phyloP scores from a whole-genome alignment of 2,329 filamentous ascomycete genomes.

The Fusarium illudens region DNA sequence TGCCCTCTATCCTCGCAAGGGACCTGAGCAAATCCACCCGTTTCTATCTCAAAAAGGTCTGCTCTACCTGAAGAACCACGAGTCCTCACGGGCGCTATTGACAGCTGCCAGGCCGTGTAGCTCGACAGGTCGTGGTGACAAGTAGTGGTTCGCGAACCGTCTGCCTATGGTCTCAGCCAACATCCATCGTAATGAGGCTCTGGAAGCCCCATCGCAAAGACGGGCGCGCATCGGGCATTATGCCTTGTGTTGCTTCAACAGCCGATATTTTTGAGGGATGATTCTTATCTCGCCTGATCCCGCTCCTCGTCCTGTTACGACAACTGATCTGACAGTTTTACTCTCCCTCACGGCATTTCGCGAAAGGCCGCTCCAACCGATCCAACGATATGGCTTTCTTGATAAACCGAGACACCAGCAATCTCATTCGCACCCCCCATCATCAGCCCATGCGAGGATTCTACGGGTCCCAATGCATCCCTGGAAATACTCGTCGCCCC shows the following conservation, averaged over 20 bases:
- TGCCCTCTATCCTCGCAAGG: neutral
- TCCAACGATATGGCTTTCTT: neutral
- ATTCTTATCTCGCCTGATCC: neutral
- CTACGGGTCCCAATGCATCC: neutral
- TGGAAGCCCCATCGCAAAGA: neutral
- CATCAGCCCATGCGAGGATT: neutral
- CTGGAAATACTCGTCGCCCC: neutral
- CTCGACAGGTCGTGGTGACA: neutral
- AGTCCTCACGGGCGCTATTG: neutral
- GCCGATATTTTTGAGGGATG: neutral
- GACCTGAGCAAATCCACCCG: neutral
- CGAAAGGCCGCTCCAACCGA: neutral
- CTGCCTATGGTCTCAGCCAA: neutral
- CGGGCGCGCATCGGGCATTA: neutral
- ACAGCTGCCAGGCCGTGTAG: neutral
- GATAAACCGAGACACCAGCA: neutral
- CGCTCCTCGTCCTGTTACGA: neutral
- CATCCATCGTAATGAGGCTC: conserved; percentile 11
- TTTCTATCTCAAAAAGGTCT: neutral
- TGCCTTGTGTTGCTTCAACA: neutral
- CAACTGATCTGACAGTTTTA: neutral
- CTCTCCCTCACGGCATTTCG: neutral
- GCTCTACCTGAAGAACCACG: neutral
- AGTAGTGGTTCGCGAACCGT: conserved; percentile 7
- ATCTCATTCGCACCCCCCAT: neutral